These are phyloP conservation scores for Leucogyrophana mollusca DNA, from an alignment of 768 basidiomycete species.

Conservation along the genomic window DNA sequence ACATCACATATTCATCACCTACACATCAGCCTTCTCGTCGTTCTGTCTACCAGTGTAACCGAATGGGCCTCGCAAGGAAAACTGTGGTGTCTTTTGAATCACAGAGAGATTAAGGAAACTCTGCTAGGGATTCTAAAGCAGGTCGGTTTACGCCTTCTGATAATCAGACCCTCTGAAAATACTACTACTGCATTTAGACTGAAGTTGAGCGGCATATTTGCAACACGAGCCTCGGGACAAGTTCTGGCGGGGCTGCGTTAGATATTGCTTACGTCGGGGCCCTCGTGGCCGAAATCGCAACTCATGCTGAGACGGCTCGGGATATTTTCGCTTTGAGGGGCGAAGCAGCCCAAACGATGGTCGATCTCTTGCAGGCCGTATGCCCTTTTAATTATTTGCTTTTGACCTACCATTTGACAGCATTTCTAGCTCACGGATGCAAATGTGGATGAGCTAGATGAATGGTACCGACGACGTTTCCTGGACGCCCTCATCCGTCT, in stretches of 20 bases:
- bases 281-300: conserved; percentile 18
- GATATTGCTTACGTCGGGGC: conserved; percentile 25
- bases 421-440: conserved; percentile 13
- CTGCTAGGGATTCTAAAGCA: conserved; percentile 12
- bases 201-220: conserved; percentile 17
- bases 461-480: conserved; percentile 27
- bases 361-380: conserved; percentile 26
- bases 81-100: conserved; percentile 24
- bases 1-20: too few relatives aligned
- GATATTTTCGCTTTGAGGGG: conserved; percentile 18
- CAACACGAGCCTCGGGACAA: conserved; percentile 12
- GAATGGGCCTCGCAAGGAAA: conserved; percentile 18
- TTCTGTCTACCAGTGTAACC: conserved; percentile 12
- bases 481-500: conserved; percentile 27
- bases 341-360: conserved; percentile 21
- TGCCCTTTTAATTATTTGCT: background rate
- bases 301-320: conserved; percentile 9
- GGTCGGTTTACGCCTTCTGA: conserved; percentile 6
- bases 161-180: background rate
- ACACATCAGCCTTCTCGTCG: conserved; percentile 1
- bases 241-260: conserved; percentile 13
- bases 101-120: conserved; percentile 13
- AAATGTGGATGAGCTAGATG: conserved; percentile 17
- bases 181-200: conserved; percentile 12
- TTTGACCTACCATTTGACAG: background rate